Evolutionary conservation across 2,329 filamentous ascomycete species (phyloP), one percentile per base, ranked within the genome.

Genomic region (Penicillium concentricum): DNA sequence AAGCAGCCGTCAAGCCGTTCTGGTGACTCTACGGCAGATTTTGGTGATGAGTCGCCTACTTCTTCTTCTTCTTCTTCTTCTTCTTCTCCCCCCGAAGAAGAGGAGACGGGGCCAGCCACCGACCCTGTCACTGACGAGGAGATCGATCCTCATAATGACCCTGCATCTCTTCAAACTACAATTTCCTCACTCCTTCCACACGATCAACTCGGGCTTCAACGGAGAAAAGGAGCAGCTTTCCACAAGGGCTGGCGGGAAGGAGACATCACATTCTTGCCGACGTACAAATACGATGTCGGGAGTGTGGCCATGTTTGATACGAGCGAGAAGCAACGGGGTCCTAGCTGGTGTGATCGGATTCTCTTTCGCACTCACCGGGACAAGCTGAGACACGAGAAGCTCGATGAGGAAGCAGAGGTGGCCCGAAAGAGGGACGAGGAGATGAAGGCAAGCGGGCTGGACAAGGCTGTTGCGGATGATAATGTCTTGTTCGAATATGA

Each of bases 251-350:
- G 94, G 92, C 83, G 84, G 49, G 94, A 99, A 79, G 94, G 92
- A 0, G 81, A 86, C 0, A 92, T 99, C 54, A 85, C 85, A 1
- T 99, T 99, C 68, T 73, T 97, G 16, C 94, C 94, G 2, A 95
- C 94, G 0, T 99, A 99, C 75, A 99, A 99, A 73, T 99, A 99
- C 66, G 95, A 99, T 68, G 82, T 96, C 28, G 94, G 94, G n/a
- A 96, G 89, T 30, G 85, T 96, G 32, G 90, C 90, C 2, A 83
- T 92, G 30, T 99, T 97, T 71, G 95, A 99, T 75, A 91, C 92
- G 0, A 96, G 92, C 63, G 94, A 97, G 71, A 99, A 99, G 78
- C 88, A 88, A 61, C 84, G 95, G 51, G 89, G 90, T 2, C 94
- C 94, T 3, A 96, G 92, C 70, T 99, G 94, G 93, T 99, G 94